Evolutionary conservation across 495 filamentous ascomycete genomes (phyloP), one percentile per base, ranked within the genome.

Genomic region (Xylaria curta): DNA sequence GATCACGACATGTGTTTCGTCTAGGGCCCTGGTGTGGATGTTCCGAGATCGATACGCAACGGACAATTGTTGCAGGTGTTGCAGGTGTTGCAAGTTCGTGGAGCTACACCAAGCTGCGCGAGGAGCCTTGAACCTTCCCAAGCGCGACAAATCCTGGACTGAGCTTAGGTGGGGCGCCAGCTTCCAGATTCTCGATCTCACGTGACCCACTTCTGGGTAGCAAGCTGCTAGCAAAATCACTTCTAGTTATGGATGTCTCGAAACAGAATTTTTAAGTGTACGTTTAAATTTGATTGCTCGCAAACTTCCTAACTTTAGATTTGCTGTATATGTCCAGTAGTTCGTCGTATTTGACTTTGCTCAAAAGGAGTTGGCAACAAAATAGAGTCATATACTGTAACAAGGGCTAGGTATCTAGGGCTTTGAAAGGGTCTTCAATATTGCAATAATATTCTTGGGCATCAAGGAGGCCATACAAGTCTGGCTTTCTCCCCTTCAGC

Each of bases 161-260:
- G 54, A 72, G 36, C 66, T 64, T n/a, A 31, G 36, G 68, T 70
- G 68, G 68, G 68, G 42, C 54, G 17, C 19, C 0, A 38, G 26
- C 26, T 69, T 63, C 60, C 54, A 69, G 64, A 62, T 36, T 68
- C 74, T 69, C 74, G 76, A 72, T 31, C 21, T 62, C 76, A 78
- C 76, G 74, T 78, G 76, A 70, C 44, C 53, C 15, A 28, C 9
- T 6, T 40, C 31, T 42, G 38, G 1, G 9, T 42, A 10, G 7
- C 21, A 4, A 9, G 26, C 15, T 5, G 4, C 10, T 54, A 13
- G 21, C 8, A 54, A 10, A 54, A 54, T 9, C 10, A 54, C 9
- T 26, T 26, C 10, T 10, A 54, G 10, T 51, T 21, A 1, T 24
- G 6, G 9, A 51, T 51, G 7, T 9, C n/a, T 51, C 3, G n/a